phyloP scores from a whole-genome alignment of 108 stramenopile genomes.

The Tribonema minus region DNA sequence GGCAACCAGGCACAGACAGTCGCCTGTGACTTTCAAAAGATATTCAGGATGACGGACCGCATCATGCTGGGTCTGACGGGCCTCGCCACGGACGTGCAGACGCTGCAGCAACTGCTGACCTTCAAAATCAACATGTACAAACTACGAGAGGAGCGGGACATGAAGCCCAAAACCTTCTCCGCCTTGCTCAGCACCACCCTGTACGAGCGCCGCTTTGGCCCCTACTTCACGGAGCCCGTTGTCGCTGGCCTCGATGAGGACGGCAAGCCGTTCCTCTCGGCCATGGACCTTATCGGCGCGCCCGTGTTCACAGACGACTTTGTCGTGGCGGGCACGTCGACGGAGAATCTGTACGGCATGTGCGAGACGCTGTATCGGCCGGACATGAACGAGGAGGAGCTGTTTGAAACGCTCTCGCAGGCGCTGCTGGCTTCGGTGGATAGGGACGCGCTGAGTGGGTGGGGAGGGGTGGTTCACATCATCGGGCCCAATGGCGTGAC shows the following conservation, averaged over 20 bases:
- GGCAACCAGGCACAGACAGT: conserved; percentile 90
- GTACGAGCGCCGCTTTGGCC: conserved; percentile 88
- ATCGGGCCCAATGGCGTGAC: conserved; percentile 65
- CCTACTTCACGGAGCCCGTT: conserved; percentile 93
- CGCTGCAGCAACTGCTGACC: conserved; percentile 59
- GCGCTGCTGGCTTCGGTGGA: conserved; percentile 91
- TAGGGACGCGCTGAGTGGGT: conserved; percentile 91
- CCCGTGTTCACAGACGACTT: conserved; percentile 81
- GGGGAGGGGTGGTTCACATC: conserved; percentile 99
- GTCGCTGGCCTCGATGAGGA: conserved; percentile 87
- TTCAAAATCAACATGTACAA: conserved; percentile 87
- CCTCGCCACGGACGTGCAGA: conserved; percentile 91
- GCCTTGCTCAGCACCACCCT: conserved; percentile 78
- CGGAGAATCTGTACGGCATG: conserved; percentile 94
- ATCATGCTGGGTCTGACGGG: conserved; percentile 90
- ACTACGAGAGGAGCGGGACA: conserved; percentile 88
- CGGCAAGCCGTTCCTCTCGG: conserved; percentile 76
- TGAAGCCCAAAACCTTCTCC: conserved; percentile 85
- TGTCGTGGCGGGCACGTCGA: conserved; percentile 94
- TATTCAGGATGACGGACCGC: conserved; percentile 86
- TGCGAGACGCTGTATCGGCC: conserved; percentile 94
- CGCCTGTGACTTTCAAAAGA: conserved; percentile 83
- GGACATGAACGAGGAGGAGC: conserved; percentile 84
- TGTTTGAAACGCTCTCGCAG: conserved; percentile 95
- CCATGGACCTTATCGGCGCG: conserved; percentile 96